Percentiles rank a stretch among this genome's conserved stretches.
These are phyloP conservation scores for Cymbopogon citratus DNA, from an alignment of 176 grass and related monocot genomes.

Conservation along the genomic window DNA sequence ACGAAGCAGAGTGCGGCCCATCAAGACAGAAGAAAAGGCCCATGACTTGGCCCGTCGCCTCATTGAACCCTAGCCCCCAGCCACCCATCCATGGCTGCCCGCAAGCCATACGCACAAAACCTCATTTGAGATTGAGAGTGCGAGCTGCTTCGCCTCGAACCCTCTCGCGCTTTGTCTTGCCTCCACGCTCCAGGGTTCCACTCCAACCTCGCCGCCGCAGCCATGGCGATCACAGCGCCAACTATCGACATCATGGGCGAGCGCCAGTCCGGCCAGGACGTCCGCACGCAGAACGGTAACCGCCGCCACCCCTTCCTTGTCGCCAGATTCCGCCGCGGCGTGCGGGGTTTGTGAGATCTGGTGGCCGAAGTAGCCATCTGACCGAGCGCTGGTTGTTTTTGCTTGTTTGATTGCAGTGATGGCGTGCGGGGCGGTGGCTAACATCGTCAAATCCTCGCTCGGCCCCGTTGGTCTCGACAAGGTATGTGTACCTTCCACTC, in stretches of 20 bases:
- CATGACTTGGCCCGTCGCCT: not conserved
- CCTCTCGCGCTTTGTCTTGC: slow-evolving; percentile 5
- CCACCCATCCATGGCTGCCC: not conserved
- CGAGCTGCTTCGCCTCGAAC: slow-evolving; percentile 16
- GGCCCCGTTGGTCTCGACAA: slow-evolving; percentile 93
- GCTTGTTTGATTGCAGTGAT: slow-evolving; percentile 47
- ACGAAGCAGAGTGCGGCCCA: no score
- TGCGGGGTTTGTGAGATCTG: slow-evolving; percentile 16
- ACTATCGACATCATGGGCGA: slow-evolving; percentile 82
- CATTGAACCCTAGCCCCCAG: not conserved
- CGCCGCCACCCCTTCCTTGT: not conserved
- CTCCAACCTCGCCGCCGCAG: not conserved
- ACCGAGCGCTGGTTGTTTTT: not conserved
- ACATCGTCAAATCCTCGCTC: slow-evolving; percentile 88
- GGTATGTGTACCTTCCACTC: slow-evolving; percentile 18
- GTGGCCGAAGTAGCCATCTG: not conserved
- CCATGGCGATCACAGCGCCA: slow-evolving; percentile 59
- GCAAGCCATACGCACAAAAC: not conserved
- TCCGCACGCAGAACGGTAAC: slow-evolving; percentile 85
- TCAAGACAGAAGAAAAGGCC: no score
- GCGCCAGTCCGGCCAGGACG: slow-evolving; percentile 90
- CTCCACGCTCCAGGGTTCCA: not conserved
- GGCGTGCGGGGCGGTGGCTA: slow-evolving; percentile 82
- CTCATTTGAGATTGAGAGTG: not conserved
- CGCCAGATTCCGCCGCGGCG: slow-evolving; percentile 8